These are phyloP conservation scores for Xylaria sp. DNA, from an alignment of 2,329 filamentous ascomycete species.

Conservation along the genomic window DNA sequence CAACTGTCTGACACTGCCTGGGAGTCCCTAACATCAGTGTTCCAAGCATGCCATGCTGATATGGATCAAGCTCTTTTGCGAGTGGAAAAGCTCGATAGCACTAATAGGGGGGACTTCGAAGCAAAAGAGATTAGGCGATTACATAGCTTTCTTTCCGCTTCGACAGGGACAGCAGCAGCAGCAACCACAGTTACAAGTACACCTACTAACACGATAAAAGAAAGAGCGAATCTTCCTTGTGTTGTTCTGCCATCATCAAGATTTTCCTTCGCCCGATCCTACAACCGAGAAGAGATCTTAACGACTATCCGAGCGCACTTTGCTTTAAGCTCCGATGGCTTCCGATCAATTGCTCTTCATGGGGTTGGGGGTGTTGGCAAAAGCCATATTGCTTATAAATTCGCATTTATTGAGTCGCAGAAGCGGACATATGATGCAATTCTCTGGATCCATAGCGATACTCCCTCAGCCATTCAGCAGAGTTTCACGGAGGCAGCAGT, in stretches of 20 bases:
- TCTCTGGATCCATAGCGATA: neutral
- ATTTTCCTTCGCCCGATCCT: neutral
- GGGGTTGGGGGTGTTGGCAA: neutral
- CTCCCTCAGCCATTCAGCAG: neutral
- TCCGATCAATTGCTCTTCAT: neutral
- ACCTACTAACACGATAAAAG: neutral
- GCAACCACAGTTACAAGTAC: neutral
- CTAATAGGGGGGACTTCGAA: neutral
- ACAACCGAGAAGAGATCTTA: neutral
- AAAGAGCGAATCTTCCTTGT: neutral
- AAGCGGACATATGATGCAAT: neutral
- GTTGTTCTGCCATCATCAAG: neutral
- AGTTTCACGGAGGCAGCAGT: neutral
- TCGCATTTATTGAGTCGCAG: neutral
- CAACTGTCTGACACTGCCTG: neutral
- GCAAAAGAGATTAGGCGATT: neutral
- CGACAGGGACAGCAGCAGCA: neutral
- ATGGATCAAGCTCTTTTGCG: neutral
- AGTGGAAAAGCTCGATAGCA: neutral
- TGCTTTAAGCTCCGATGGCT: neutral
- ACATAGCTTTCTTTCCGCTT: neutral
- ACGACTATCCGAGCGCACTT: neutral
- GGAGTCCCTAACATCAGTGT: neutral
- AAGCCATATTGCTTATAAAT: neutral
- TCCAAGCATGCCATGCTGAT: neutral